Evolutionary conservation across 2,329 filamentous ascomycete species (phyloP), one percentile per base, ranked within the genome.

Genomic region (Fusarium torulosum): DNA sequence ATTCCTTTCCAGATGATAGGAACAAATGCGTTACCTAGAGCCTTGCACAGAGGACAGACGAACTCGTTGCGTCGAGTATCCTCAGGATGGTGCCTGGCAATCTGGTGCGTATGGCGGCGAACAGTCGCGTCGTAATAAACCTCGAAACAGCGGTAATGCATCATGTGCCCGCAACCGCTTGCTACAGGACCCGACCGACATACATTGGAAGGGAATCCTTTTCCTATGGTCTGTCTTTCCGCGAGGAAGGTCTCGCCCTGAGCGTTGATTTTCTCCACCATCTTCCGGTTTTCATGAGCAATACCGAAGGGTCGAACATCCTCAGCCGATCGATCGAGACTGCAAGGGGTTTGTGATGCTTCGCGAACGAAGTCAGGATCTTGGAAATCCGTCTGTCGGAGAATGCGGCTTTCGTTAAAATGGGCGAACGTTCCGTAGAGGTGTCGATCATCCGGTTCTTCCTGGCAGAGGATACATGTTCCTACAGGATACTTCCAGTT

Each of bases 121-220:
- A 90, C 85, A 1, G 93, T 97, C 6, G 95, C 93, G 44, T 92
- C 88, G 68, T 93, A 91, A 75, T 98, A 99, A 40, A 91, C 88
- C 74, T 97, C 94, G 75, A 99, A 99, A 79, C 96, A 99, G 70
- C 88, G 89, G 77, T 92, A 98, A 78, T 99, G 96, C 96, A 99
- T 99, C 74, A 99, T 96, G 77, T 99, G 96, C 4, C 96, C 96
- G 78, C 96, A 99, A 11, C 95, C 93, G 35, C 92, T 92, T 13
- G 94, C 92, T 3, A 98, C 91, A 1, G 95, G 92, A 0, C 94
- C 96, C 19, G 87, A 83, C 27, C 86, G 84, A 33, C 88, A 88
- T 40, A 88, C 84, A 11, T 85, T 83, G 8, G 89, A 84, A 4
- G 93, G 91, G 74, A 97, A 99, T 0, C 96, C 96, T 78, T 94